Evolutionary conservation across 129 eudicot species (phyloP), one percentile per base, ranked within the genome.

Genomic region (Scalesia atractyloides): DNA sequence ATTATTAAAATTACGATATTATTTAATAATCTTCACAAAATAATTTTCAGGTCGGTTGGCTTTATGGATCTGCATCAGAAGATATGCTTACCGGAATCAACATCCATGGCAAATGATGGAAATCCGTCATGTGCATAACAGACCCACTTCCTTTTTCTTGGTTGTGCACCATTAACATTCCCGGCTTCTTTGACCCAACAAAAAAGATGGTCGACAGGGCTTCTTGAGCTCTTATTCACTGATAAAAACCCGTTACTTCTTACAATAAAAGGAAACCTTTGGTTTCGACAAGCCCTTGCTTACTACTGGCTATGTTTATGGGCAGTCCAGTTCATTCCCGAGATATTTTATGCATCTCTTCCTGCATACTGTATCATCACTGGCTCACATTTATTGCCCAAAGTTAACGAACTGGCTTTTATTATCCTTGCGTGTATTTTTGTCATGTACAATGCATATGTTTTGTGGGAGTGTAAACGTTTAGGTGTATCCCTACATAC

Each of bases 21-120:
- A 4, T 9, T 19, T 41, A 3, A 34, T 20, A 14, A 24, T 33
- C 19, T 19, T 36, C 3, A 36, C 6, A 36, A 36, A 36, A 3
- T 0, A 3, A 56, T 37, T 71, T 5, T 66, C 66, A 86, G 90
- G 70, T 86, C n/a, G 90, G 90, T 33, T 86, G 85, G 85, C 71
- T 73, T 34, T 86, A 86, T 65, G 90, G 90, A 52, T 82, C 90
- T 5, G 50, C 76, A 62, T 24, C 39, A 76, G 62, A 57, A 76
- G 69, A 76, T 68, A 51, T 30, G 12, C 69, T 15, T 26, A 54
- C 33, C 16, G 20, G 58, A 44, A 58, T 82, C 8, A 15, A 51
- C 13, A 82, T 86, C 41, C 90, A 82, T 20, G 76, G 71, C 15
- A 70, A 71, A 58, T 87, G 90, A 34, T 86, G 87, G 87, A 80